Base-by-base conservation (phyloP, 1,284 basidiomycete species). In the Cutaneotrichosporon cutaneum region DNA sequence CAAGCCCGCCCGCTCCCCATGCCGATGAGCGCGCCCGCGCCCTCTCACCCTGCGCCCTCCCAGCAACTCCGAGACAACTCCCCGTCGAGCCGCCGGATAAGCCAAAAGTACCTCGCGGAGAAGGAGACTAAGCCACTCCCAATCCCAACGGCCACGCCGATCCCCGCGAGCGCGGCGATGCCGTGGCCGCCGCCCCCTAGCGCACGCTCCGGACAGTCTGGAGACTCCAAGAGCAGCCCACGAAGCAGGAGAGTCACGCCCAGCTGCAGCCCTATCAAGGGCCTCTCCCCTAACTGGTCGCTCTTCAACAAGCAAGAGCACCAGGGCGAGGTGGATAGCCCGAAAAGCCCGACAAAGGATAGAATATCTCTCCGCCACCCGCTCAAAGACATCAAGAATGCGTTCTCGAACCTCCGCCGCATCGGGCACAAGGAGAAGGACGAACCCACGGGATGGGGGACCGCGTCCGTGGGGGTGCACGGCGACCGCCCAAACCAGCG, bases 301-400 rank as follows among this genome's bases (percentile, higher is more conserved):
- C 45, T 24, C 27, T 16, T 62, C 69, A 0, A 26, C 67, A 68
- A 58, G 62, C 65, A 54, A 42, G 64, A 32, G 68, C 68, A 58
- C 39, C 44, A 32, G n/a, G 35, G 52, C 35, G 52, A 54, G 16
- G 35, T 54, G 10, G 33, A 39, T 13, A 39, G 33, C 13, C 52
- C 52, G 2, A 54, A 33, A 50, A 47, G 33, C 39, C 39, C 39
- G 18, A 18, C 7, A 2, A 42, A n/a, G 18, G 39, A 42, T 16
- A 42, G 18, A n/a, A 42, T 42, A 16, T 42, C 39, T 18, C 18
- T 42, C 39, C 39, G 39, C 7, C 39, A 42, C 16, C 76, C 76
- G 0, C 61, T 78, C 59, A 77, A 74, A 58, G 75, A 72, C 3
- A 72, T 78, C 55, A 62, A 72, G 6, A 72, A 70, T 55, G 69